phyloP scores from a whole-genome alignment of 805 yeast genomes.

The Saccharomycopsis fibuligera region DNA sequence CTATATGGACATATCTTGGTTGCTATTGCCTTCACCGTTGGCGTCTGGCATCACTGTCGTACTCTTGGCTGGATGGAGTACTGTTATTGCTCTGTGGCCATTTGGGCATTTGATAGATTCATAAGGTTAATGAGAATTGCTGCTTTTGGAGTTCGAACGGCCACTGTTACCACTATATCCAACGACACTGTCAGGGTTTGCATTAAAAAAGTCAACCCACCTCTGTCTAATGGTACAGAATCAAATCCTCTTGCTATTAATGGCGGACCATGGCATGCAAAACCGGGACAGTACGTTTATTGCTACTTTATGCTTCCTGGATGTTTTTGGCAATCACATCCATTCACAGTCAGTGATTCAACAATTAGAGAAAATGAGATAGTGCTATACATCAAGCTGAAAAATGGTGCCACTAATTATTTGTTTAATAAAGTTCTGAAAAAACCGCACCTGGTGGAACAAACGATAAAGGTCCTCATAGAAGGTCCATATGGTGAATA shows the following conservation, averaged over 20 bases:
- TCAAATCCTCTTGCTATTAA: too few species aligned
- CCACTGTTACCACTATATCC: conserved; percentile 44
- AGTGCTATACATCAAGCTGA: conserved; percentile 41
- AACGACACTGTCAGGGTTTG: conserved; percentile 34
- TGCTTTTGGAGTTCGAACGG: conserved; percentile 42
- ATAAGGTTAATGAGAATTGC: conserved; percentile 48
- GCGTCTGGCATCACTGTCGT: conserved; percentile 56
- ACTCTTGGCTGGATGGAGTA: conserved; percentile 45
- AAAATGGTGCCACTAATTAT: conserved; percentile 50
- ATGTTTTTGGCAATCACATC: conserved; percentile 67
- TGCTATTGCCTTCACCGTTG: conserved; percentile 58
- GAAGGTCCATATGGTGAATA: conserved; percentile 63
- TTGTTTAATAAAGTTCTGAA: conserved; percentile 31
- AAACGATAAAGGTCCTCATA: conserved; percentile 34
- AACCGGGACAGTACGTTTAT: conserved; percentile 52
- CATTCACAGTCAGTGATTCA: conserved; percentile 53
- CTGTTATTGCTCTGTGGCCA: conserved; percentile 46
- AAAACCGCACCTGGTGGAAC: conserved; percentile 28
- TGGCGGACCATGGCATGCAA: conserved; percentile 35
- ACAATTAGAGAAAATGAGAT: conserved; percentile 32
- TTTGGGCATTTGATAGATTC: conserved; percentile 69
- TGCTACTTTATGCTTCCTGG: conserved; percentile 48
- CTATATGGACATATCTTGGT: conserved; percentile 49
- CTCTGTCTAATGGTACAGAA: too few species aligned
- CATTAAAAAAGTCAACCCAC: conserved; percentile 34